These are phyloP conservation scores for Speleostelium caveatum DNA, from an alignment of 78 protist genomes.

Conservation along the genomic window DNA sequence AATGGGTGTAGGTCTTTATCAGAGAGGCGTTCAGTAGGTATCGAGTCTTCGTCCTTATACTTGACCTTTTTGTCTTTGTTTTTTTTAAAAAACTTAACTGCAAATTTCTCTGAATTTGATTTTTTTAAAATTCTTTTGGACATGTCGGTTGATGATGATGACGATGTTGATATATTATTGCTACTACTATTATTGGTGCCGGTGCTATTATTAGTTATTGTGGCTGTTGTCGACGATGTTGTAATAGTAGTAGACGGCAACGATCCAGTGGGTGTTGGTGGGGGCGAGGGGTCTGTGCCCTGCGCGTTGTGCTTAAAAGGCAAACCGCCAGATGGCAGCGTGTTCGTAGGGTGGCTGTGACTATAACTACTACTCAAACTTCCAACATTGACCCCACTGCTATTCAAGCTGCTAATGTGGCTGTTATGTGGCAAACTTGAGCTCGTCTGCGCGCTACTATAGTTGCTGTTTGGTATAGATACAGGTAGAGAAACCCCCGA, in stretches of 20 bases:
- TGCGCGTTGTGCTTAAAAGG: not conserved
- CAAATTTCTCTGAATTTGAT: constrained; percentile 8
- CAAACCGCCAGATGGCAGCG: not conserved
- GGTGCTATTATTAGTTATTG: constrained; percentile 10
- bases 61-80: not conserved
- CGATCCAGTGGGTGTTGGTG: constrained; percentile 13
- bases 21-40: not conserved
- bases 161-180: constrained; percentile 9
- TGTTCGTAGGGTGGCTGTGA: not conserved
- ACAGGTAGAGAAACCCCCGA: not conserved
- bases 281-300: not conserved
- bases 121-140: not conserved
- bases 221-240: constrained; percentile 5
- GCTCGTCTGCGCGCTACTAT: not conserved
- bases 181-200: not conserved
- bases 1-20: not conserved
- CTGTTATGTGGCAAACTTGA: no score
- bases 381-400: not conserved
- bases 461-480: not conserved
- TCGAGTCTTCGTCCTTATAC: not conserved
- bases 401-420: no score
- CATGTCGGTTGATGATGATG: not conserved
- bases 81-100: constrained; percentile 5
- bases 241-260: not conserved
- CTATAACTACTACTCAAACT: constrained; percentile 1